Evolutionary conservation across 169 alveolate species (phyloP).

Genomic region (Babesia bigemina): DNA sequence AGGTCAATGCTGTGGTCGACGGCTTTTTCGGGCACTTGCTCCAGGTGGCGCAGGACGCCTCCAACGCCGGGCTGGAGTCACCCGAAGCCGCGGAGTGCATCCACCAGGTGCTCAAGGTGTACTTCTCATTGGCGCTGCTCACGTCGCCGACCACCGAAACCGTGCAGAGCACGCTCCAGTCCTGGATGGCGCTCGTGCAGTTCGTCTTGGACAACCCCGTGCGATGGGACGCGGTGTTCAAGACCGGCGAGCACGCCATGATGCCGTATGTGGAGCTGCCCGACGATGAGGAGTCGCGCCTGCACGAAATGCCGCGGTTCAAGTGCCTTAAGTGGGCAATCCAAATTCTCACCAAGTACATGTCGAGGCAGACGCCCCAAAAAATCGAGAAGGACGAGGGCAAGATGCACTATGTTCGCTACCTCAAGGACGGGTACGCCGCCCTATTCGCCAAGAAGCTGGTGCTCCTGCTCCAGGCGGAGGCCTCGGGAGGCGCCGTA

Average conservation of each 20-base stretch:
- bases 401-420: conserved; percentile 24
- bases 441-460: conserved; percentile 22
- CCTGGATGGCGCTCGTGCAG: conserved; percentile 58
- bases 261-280: conserved; percentile 54
- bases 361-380: conserved; percentile 47
- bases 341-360: conserved; percentile 48
- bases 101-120: conserved; percentile 57
- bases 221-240: conserved; percentile 17
- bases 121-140: conserved; percentile 57
- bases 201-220: conserved; percentile 34
- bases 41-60: conserved; percentile 61
- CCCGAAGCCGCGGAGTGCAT: conserved; percentile 66
- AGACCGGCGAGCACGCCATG: conserved; percentile 19
- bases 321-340: conserved; percentile 68
- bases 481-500: conserved; percentile 22
- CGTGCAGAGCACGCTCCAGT: conserved; percentile 40
- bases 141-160: conserved; percentile 49
- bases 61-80: conserved; percentile 55
- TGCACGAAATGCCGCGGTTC: conserved; percentile 36
- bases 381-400: conserved; percentile 21
- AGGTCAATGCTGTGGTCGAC: conserved; percentile 42
- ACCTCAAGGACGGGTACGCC: conserved; percentile 43
- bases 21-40: conserved; percentile 48
- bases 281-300: conserved; percentile 38
- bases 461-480: conserved; percentile 25